phyloP scores from a whole-genome alignment of 2,329 filamentous ascomycete species.

The Fonsecaea nubica region DNA sequence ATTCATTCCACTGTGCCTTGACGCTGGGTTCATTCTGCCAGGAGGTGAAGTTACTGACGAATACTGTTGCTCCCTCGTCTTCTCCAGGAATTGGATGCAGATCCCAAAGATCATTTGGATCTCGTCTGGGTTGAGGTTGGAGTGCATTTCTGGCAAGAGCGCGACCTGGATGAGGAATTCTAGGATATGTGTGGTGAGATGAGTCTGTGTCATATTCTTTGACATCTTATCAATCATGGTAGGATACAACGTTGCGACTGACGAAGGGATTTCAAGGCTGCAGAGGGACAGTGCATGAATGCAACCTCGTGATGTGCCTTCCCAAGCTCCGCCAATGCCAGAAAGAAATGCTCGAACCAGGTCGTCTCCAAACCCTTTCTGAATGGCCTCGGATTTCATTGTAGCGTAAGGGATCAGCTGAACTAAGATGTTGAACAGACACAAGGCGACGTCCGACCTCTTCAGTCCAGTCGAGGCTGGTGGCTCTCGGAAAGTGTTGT shows the following conservation, averaged over 20 bases:
- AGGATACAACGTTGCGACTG: conserved; percentile 83
- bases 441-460: conserved; percentile 86
- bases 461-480: conserved; percentile 78
- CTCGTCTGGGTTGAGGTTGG: conserved; percentile 89
- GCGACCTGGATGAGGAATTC: conserved; percentile 93
- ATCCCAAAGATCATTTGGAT: conserved; percentile 95
- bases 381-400: conserved; percentile 75
- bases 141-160: conserved; percentile 80
- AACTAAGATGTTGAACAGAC: conserved; percentile 83
- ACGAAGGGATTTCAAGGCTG: conserved; percentile 89
- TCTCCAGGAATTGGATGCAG: conserved; percentile 90
- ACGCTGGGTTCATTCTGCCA: conserved; percentile 38
- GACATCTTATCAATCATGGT: conserved; percentile 92
- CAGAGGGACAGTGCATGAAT: conserved; percentile 95
- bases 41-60: conserved; percentile 43
- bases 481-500: conserved; percentile 79
- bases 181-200: conserved; percentile 90
- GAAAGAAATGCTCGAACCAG: conserved; percentile 85
- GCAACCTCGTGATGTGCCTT: conserved; percentile 86
- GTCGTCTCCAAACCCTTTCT: conserved; percentile 72
- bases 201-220: conserved; percentile 90
- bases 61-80: conserved; percentile 68
- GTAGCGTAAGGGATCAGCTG: conserved; percentile 80
- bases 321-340: conserved; percentile 75
- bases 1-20: conserved; percentile 37